phyloP scores from a whole-genome alignment of 2,329 filamentous ascomycete species.

The Cryoendolithus antarcticus region DNA sequence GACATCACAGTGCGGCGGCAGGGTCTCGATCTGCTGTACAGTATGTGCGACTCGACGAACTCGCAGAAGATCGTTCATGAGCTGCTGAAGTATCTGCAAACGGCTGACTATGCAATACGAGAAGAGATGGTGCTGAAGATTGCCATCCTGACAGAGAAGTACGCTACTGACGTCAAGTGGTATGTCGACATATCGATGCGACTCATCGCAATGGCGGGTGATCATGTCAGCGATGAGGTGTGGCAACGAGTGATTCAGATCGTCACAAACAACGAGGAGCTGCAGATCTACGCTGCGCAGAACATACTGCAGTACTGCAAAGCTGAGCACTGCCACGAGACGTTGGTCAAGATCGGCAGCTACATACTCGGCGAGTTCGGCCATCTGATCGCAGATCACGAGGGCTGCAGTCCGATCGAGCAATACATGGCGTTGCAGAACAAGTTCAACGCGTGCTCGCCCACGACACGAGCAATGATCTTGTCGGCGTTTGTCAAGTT shows the following conservation, averaged over 20 bases:
- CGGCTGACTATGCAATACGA: constrained; percentile 91
- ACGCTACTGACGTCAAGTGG: constrained; percentile 97
- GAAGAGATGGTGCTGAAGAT: constrained; percentile 99
- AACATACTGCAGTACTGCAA: constrained; percentile 89
- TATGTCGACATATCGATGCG: constrained; percentile 96
- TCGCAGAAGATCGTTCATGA: constrained; percentile 87
- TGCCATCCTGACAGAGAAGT: constrained; percentile 95
- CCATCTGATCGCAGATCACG: constrained; percentile 85
- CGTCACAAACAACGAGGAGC: constrained; percentile 96
- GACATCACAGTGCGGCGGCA: constrained; percentile 96
- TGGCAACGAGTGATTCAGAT: constrained; percentile 99
- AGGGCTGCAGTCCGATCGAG: constrained; percentile 89
- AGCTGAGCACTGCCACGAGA: constrained; percentile 88
- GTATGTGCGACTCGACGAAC: constrained; percentile 98
- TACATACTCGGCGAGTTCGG: constrained; percentile 96
- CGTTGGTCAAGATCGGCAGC: constrained; percentile 90
- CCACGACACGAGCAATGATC: constrained; percentile 83
- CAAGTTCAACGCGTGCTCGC: constrained; percentile 80
- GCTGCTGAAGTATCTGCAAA: constrained; percentile 85
- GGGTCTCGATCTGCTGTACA: constrained; percentile 90
- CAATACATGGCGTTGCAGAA: constrained; percentile 86
- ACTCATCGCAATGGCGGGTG: constrained; percentile 89
- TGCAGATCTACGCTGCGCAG: constrained; percentile 91
- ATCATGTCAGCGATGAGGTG: constrained; percentile 97
- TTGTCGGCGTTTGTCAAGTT: constrained; percentile 95